A percentile compares a stretch with the other conserved stretches of the same genome.
These are phyloP conservation scores for Oxytropis ochrocephala DNA, from an alignment of 306 rosid species.

Conservation along the genomic window DNA sequence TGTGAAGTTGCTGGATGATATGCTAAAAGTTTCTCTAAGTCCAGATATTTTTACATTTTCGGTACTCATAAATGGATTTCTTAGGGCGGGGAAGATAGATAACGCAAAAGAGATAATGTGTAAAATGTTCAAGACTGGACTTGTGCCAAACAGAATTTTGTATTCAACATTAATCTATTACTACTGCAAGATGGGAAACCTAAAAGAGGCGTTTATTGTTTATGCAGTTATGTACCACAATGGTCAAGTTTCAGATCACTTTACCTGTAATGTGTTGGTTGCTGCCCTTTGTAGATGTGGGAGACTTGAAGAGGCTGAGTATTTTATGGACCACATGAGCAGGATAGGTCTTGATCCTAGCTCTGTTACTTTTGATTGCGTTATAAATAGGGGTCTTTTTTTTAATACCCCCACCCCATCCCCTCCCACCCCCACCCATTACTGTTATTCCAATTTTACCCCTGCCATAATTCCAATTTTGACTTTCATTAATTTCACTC, in stretches of 20 bases:
- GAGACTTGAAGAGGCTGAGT: slow-evolving; percentile 51
- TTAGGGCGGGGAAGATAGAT: slow-evolving; percentile 47
- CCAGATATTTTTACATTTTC: slow-evolving; percentile 67
- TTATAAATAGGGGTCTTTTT: too few relatives aligned
- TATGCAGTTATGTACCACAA: slow-evolving; percentile 53
- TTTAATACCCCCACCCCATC: too few relatives aligned
- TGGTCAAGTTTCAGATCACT: slow-evolving; percentile 41
- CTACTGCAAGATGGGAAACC: slow-evolving; percentile 56
- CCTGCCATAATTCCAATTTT: too few relatives aligned
- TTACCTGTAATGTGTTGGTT: slow-evolving; percentile 55
- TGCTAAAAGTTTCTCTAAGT: slow-evolving; percentile 34
- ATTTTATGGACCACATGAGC: slow-evolving; percentile 62
- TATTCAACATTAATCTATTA: slow-evolving; percentile 62
- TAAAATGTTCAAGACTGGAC: slow-evolving; percentile 52
- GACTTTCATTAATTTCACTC: too few relatives aligned
- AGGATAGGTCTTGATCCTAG: slow-evolving; percentile 49
- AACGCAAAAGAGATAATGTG: slow-evolving; percentile 59
- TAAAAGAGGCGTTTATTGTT: slow-evolving; percentile 44
- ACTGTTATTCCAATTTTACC: too few relatives aligned
- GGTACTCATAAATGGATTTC: slow-evolving; percentile 68
- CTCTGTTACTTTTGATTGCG: slow-evolving; percentile 49
- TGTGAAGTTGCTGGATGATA: slow-evolving; percentile 38
- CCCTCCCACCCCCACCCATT: too few relatives aligned
- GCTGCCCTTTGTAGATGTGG: slow-evolving; percentile 48
- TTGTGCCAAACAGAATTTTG: slow-evolving; percentile 45